Evolutionary conservation across 768 basidiomycete genomes (phyloP), one percentile per base, ranked within the genome.

Genomic region (Candolleomyces efflorescens): DNA sequence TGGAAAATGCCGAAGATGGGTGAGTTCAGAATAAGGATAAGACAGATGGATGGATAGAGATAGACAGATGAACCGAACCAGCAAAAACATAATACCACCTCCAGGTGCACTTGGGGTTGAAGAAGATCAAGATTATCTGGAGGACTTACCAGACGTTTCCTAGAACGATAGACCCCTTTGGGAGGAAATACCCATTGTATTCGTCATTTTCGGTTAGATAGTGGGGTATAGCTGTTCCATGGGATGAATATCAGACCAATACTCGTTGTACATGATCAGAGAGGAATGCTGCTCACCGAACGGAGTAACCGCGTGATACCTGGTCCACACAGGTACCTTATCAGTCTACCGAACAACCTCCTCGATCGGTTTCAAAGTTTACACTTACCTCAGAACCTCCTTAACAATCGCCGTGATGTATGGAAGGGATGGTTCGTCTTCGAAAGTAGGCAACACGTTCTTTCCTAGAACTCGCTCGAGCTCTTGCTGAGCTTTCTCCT

Each of bases 391-490:
- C 7, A 67, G 48, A 4, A 60, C 59, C 45, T 68, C 67, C 43
- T 64, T 64, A 17, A 66, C 59, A 12, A 67, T 55, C 1, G 66
- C 67, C 32, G 53, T 46, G 44, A 62, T 49, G 27, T 69, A 68
- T 3, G 66, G 65, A 15, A 65, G 50, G 11, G 60, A 58, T 17
- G 36, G 46, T 44, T 61, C 60, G 52, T 68, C 63, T n/a, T 22
- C 58, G 36, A 65, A 67, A 36, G 60, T 61, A 26, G 67, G 67
- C 17, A 68, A 59, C 6, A 56, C 55, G 22, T 59, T 51, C 36
- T 46, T 46, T 0, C 65, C 66, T 13, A 67, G n/a, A 5, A 67
- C 61, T 0, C 61, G 54, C 50, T 73, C 71, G 32, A 73, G 58
- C 50, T 73, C 64, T 36, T 58, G 57, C 58, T 57, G 64, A 2